Evolutionary conservation across 495 filamentous ascomycete species (phyloP), one percentile per base, ranked within the genome.

Genomic region (Penicillium riverlandense): DNA sequence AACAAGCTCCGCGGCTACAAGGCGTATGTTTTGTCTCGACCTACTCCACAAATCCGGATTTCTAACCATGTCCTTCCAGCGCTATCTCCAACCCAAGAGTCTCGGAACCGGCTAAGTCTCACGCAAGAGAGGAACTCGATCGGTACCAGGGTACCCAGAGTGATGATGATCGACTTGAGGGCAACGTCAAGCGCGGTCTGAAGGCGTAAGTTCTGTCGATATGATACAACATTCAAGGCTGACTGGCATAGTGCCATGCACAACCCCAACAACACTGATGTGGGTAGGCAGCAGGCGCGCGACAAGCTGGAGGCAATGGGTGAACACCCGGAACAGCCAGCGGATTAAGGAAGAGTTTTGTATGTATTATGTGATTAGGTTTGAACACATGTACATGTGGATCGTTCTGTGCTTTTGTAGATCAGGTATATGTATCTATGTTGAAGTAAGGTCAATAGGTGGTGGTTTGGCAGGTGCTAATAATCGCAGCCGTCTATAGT

Each of bases 1-100:
- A 49, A 49, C 46, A 53, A 49, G 37, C 50, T 49, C 13, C 46
- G 46, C 6, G 50, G 54, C 8, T 57, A 48, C 44, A 54, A 57
- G 37, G 54, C 50, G 50, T 54, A 37, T 27, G 39, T 37, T 28
- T 10, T 35, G 8, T 7, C 3, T 16, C 27, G 22, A 0, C 2
- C 10, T 37, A 44, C 35, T 41, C 35, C 35, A 38, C n/a, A 32
- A n/a, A 29, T 9, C 13, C 8, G 14, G 9, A 12, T 34, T 9
- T 2, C 9, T 12, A 6, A 34, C 32, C n/a, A 6, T 34, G 2
- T 11, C n/a, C 7, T 38, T 4, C 9, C 33, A 35, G 12, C 10
- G 38, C 47, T n/a, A 16, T 35, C 9, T 11, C 6, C 33, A 35
- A 38, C 22, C 32, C 27, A 8, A 30, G 14, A 7, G 35, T 38